Percentiles rank a stretch among this genome's conserved stretches.
phyloP scores from a whole-genome alignment of 129 eudicot species.

The Flaveria robusta region DNA sequence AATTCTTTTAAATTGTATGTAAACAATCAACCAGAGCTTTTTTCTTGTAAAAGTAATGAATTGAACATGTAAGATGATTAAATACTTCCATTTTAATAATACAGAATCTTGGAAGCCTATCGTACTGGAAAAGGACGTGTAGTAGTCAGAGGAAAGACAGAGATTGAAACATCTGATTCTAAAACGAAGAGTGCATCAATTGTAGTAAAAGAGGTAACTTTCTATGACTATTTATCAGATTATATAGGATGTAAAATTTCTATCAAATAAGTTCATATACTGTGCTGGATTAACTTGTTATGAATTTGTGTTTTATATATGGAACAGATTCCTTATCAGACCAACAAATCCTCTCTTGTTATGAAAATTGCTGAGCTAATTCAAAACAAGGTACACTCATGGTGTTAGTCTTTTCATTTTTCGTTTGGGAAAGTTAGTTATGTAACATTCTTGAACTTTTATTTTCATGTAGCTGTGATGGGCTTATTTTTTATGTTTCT shows the following conservation, averaged over 20 bases:
- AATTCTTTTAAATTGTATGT: slow-evolving; percentile 2
- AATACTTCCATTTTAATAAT: slow-evolving; percentile 11
- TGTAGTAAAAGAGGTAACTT: slow-evolving; percentile 79
- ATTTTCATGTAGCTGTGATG: not conserved
- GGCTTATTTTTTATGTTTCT: slow-evolving; percentile 11
- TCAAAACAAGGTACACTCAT: slow-evolving; percentile 71
- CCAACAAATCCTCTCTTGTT: slow-evolving; percentile 90
- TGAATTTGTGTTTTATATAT: slow-evolving; percentile 24
- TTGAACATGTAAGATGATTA: not conserved
- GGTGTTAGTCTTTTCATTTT: slow-evolving; percentile 5
- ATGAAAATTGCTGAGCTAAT: slow-evolving; percentile 91
- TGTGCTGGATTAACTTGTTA: slow-evolving; percentile 8
- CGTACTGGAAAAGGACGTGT: slow-evolving; percentile 93
- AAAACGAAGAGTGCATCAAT: slow-evolving; percentile 74
- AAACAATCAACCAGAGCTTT: not conserved
- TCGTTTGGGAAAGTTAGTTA: not conserved
- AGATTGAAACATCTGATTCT: slow-evolving; percentile 75
- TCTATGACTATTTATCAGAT: not conserved
- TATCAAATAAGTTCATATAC: not conserved
- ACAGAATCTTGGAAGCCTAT: slow-evolving; percentile 86
- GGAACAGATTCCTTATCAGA: slow-evolving; percentile 93
- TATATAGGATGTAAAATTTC: slow-evolving; percentile 16
- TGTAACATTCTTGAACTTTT: not conserved
- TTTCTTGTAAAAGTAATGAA: not conserved
- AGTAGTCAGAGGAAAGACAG: slow-evolving; percentile 85